These are phyloP conservation scores for Sordariomycetes sp. DNA, from an alignment of 2,329 filamentous ascomycete species.

Conservation along the genomic window DNA sequence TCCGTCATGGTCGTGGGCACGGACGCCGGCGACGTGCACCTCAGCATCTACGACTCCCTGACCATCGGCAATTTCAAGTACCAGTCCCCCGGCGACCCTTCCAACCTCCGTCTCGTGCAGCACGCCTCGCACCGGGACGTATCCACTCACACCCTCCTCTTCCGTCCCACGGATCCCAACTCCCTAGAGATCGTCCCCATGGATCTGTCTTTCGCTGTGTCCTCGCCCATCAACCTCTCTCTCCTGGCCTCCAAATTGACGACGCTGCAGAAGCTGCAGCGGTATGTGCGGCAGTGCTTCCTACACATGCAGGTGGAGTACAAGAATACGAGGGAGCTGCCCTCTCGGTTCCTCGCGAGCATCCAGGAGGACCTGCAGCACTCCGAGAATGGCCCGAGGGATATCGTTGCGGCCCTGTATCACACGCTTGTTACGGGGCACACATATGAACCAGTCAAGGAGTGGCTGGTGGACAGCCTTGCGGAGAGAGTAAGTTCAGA, in stretches of 20 bases:
- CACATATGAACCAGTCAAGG: slow-evolving; percentile 62
- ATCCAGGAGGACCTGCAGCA: slow-evolving; percentile 66
- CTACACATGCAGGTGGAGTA: slow-evolving; percentile 73
- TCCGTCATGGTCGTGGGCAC: slow-evolving; percentile 71
- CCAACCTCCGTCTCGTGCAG: slow-evolving; percentile 27
- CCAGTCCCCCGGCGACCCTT: slow-evolving; percentile 21
- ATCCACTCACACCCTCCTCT: slow-evolving; percentile 66
- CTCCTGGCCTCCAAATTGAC: slow-evolving; percentile 80
- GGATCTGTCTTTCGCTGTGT: slow-evolving; percentile 73
- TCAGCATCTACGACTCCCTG: slow-evolving; percentile 81
- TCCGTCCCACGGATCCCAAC: slow-evolving; percentile 25
- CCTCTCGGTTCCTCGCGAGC: slow-evolving; percentile 64
- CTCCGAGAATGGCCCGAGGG: slow-evolving; percentile 39
- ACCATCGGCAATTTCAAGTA: slow-evolving; percentile 58
- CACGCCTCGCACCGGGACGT: slow-evolving; percentile 65
- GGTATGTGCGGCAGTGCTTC: slow-evolving; percentile 75
- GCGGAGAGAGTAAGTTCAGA: slow-evolving; percentile 53
- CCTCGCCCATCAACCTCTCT: slow-evolving; percentile 69
- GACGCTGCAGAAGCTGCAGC: slow-evolving; percentile 72
- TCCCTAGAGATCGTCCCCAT: slow-evolving; percentile 58
- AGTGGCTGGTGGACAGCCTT: slow-evolving; percentile 82
- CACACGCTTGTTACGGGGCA: slow-evolving; percentile 77
- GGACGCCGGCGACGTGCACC: slow-evolving; percentile 58
- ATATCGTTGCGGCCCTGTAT: slow-evolving; percentile 67
- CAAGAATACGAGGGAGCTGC: slow-evolving; percentile 71